Evolutionary conservation across 371 early-diverging fungal species (phyloP), one percentile per base, ranked within the genome.

Genomic region (Lichtheimia ramosa): DNA sequence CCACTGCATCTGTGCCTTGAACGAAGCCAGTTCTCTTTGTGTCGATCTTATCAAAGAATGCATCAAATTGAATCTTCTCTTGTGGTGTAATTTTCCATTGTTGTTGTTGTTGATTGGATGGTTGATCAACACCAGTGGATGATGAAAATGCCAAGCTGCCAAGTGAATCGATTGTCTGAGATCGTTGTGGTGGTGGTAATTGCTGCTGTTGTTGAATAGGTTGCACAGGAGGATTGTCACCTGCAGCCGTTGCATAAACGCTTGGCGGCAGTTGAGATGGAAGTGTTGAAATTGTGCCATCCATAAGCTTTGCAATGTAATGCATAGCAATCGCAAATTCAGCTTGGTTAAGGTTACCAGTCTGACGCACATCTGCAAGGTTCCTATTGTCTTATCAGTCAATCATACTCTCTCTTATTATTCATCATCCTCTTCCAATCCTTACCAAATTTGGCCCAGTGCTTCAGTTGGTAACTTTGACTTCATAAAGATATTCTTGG

Each of bases 291-390:
- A 79, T 69, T 8, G 83, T 79, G 10, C 85, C 84, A 61, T 87
- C 89, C 91, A 93, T 89, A 5, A 86, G 65, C 51, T 86, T 82
- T 34, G 89, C 85, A 61, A 93, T 82, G 62, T 87, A 89, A 70
- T 90, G 86, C 93, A 93, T 93, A 54, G 92, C 92, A 59, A 92
- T 87, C 16, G 83, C 82, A 68, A 93, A 93, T 68, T 89, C 90
- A 3, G 84, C 73, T 54, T 87, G 79, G 51, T 87, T 83, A 34
- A 93, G 62, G 41, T 82, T 71, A 43, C 91, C 92, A 40, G 86
- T 75, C 28, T 76, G 69, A 53, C 85, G 84, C n/a, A 88, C 83
- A 62, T 93, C 89, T 0, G 90, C 91, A 59, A 93, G 71, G 58
- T 64, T 59, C 46, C 46, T 46, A 43, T 18, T 46, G 46, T 21